These are phyloP conservation scores for Geosmithia putterillii DNA, from an alignment of 2,329 filamentous ascomycete species.

Conservation along the genomic window DNA sequence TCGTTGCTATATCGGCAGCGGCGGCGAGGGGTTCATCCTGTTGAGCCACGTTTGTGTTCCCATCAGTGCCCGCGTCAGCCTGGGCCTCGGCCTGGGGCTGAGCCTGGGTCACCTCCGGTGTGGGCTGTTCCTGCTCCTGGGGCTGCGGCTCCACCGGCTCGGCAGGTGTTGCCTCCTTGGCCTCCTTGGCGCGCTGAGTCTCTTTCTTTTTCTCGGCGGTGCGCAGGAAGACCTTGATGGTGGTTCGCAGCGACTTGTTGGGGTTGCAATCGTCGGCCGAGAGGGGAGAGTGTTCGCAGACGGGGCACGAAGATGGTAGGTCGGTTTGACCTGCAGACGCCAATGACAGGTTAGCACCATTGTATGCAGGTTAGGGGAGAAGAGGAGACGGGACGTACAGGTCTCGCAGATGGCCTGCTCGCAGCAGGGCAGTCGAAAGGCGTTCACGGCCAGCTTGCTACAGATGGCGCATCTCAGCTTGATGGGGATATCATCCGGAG, in stretches of 20 bases:
- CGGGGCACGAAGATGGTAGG: conserved; percentile 69
- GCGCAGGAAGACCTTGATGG: conserved; percentile 80
- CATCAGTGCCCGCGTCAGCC: conserved; percentile 1
- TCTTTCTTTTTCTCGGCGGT: conserved; percentile 86
- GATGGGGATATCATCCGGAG: conserved; percentile 80
- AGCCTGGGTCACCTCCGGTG: conserved; percentile 1
- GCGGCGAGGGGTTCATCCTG: background rate
- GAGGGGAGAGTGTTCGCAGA: conserved; percentile 86
- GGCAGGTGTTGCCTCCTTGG: conserved; percentile 27
- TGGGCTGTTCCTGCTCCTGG: background rate
- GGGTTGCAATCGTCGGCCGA: conserved; percentile 77
- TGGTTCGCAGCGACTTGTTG: conserved; percentile 84
- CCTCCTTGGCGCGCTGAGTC: conserved; percentile 41
- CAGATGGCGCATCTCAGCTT: conserved; percentile 93
- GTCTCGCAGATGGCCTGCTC: conserved; percentile 87
- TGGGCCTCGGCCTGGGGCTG: background rate
- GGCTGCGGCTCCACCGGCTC: conserved; percentile 17
- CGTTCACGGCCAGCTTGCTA: conserved; percentile 80
- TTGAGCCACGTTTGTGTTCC: conserved; percentile 1
- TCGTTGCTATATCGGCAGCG: background rate
- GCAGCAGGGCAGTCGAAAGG: conserved; percentile 86
- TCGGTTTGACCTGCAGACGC: conserved; percentile 53
- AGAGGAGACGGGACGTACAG: conserved; percentile 4
- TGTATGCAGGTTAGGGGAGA: background rate
- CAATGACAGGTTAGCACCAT: background rate